Base-by-base conservation (phyloP, 2,329 filamentous ascomycete genomes). In the Stagonosporopsis chrysanthemi region DNA sequence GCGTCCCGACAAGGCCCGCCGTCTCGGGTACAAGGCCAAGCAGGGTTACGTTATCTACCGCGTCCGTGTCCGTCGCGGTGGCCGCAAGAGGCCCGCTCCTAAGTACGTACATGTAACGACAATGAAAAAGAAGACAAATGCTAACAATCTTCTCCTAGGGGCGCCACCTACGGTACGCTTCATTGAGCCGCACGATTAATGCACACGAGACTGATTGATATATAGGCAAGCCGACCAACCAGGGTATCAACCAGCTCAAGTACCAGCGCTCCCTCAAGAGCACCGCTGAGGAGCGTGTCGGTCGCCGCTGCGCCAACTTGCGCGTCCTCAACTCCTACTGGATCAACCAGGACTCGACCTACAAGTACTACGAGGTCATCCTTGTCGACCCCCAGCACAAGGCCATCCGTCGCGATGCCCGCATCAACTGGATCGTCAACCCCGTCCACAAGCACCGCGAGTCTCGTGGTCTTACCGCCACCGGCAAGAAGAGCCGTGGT, bases 381-480 rank as follows among this genome's bases (percentile, higher is more conserved):
- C 91, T 97, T 79, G 94, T 99, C 80, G 95, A 99, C 86, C 95
- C 95, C 81, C 91, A 96, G 86, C 95, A 99, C 91, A 98, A 98
- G 89, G 95, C 95, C 79, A 99, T 99, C 88, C 95, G 95, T 83
- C 91, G 90, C 79, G 95, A 99, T 82, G 86, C 95, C 78, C 93
- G 95, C 84, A 98, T 99, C 91, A 99, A 97, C 91, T 99, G 95
- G 95, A 99, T 99, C 87, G 92, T 94, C 85, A 96, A 96, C 85
- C 90, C 95, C 74, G 96, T 99, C 77, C 95, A 99, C 92, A 99
- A 99, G 93, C 95, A 98, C 89, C 95, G 95, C 85, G 95, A 99
- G 88, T 84, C 87, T 77, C 93, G 95, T 82, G 96, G 95, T 78
- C 92, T 99, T 75, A 99, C 95, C 74, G 89, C 94, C 77, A 98